Evolutionary conservation across 2,329 filamentous ascomycete genomes (phyloP).

Genomic region (Fusarium sororula): DNA sequence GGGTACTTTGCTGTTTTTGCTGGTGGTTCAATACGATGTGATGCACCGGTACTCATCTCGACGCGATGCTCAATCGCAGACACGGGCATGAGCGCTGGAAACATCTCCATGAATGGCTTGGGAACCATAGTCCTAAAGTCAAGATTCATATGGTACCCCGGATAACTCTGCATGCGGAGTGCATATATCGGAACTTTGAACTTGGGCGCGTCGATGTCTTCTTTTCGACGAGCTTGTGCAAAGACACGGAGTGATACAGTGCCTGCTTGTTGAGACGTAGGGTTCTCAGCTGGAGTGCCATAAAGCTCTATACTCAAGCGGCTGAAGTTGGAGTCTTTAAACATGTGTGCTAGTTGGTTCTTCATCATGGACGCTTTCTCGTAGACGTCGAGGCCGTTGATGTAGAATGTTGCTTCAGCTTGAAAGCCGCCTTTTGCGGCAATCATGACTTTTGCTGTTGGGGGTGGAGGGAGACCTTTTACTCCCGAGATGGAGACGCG

Average conservation of each 20-base stretch:
- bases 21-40: constrained; percentile 33
- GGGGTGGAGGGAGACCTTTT: constrained; percentile 43
- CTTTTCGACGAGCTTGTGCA: constrained; percentile 53
- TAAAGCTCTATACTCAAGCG: constrained; percentile 48
- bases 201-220: constrained; percentile 46
- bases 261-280: constrained; percentile 55
- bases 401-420: constrained; percentile 55
- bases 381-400: constrained; percentile 54
- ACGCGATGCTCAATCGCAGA: constrained; percentile 43
- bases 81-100: constrained; percentile 47
- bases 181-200: constrained; percentile 53
- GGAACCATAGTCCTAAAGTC: constrained; percentile 56
- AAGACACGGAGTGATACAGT: constrained; percentile 59
- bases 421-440: constrained; percentile 56
- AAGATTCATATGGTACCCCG: constrained; percentile 55
- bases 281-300: constrained; percentile 52
- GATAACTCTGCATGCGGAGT: constrained; percentile 53
- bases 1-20: constrained; percentile 36
- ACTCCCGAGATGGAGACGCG: constrained; percentile 46
- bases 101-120: constrained; percentile 55
- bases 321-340: constrained; percentile 48
- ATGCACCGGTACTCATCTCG: constrained; percentile 35
- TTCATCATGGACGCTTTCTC: constrained; percentile 57
- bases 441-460: constrained; percentile 50
- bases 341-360: constrained; percentile 47